Conservation (phyloP, 495 filamentous ascomycete species). For the Penicillium pancosmium region DNA sequence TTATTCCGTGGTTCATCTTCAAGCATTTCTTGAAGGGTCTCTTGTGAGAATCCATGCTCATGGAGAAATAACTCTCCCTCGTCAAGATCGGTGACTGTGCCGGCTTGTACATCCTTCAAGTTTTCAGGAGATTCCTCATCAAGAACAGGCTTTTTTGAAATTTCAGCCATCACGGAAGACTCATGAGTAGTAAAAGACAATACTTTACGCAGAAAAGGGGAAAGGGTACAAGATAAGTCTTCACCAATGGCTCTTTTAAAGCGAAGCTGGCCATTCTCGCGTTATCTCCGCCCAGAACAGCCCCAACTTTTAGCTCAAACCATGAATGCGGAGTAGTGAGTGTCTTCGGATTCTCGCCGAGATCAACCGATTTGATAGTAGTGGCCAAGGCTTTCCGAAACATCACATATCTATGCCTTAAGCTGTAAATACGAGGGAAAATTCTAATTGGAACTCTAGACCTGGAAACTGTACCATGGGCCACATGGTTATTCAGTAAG, state of each 20-base stretch:
- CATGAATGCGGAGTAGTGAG: constrained; percentile 11
- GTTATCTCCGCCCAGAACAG: constrained; percentile 4
- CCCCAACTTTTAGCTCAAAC: constrained; percentile 3
- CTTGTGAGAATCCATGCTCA: constrained; percentile 32
- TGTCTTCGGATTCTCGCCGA: constrained; percentile 14
- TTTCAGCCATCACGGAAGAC: background rate
- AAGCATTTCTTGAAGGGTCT: constrained; percentile 21
- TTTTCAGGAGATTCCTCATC: constrained; percentile 14
- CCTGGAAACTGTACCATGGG: no score
- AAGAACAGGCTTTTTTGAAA: constrained; percentile 8
- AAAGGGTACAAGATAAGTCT: background rate
- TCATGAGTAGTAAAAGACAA: background rate
- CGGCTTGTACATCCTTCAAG: constrained; percentile 27
- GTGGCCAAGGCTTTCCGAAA: background rate
- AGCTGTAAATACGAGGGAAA: background rate
- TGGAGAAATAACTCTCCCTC: constrained; percentile 38
- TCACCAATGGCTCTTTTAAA: background rate
- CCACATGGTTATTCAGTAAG: no score
- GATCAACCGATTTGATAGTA: background rate
- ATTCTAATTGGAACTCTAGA: no score
- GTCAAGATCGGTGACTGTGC: constrained; percentile 34
- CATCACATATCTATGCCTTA: background rate
- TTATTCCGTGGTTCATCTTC: constrained; percentile 29
- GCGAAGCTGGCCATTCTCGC: background rate
- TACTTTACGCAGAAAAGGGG: background rate